Percentiles rank a stretch among this genome's conserved stretches.
These are phyloP conservation scores for Ceratocystis lukuohia DNA, from an alignment of 2,329 filamentous ascomycete genomes.

Conservation along the genomic window DNA sequence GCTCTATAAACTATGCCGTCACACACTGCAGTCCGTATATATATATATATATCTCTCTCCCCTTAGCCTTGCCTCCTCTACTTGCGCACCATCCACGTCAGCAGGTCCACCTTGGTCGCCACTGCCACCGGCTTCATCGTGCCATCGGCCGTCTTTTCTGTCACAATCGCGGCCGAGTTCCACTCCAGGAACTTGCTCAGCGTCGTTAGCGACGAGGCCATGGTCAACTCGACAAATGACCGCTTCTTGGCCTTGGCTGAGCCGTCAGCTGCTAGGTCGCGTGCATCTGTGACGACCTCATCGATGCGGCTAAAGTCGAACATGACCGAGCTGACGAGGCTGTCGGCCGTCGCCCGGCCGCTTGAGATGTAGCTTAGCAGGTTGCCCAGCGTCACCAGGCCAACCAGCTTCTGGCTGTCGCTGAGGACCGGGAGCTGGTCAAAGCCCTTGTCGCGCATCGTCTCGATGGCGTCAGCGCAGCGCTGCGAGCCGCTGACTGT, in stretches of 20 bases:
- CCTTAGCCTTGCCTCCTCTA: neutral
- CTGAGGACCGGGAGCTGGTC: conserved; percentile 90
- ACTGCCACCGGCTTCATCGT: conserved; percentile 63
- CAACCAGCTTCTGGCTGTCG: conserved; percentile 55
- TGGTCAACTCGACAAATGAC: conserved; percentile 86
- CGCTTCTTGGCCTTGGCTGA: conserved; percentile 37
- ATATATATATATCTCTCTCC: neutral
- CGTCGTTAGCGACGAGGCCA: conserved; percentile 69
- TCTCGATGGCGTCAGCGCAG: conserved; percentile 84
- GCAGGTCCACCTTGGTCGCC: conserved; percentile 89
- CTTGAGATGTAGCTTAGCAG: conserved; percentile 79
- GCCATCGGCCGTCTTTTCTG: conserved; percentile 52
- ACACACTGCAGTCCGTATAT: neutral
- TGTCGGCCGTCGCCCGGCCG: conserved; percentile 61
- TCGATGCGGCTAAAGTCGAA: conserved; percentile 83
- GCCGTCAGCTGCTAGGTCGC: conserved; percentile 40
- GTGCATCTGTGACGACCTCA: conserved; percentile 82
- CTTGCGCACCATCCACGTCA: conserved; percentile 76
- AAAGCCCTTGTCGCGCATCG: conserved; percentile 96
- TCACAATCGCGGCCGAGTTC: conserved; percentile 93
- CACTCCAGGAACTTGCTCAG: conserved; percentile 93
- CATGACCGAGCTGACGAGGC: conserved; percentile 78
- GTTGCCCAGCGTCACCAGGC: conserved; percentile 89
- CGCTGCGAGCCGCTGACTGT: conserved; percentile 58
- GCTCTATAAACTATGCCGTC: neutral